Evolutionary conservation across 306 rosid genomes (phyloP).

Genomic region (Parietaria judaica): DNA sequence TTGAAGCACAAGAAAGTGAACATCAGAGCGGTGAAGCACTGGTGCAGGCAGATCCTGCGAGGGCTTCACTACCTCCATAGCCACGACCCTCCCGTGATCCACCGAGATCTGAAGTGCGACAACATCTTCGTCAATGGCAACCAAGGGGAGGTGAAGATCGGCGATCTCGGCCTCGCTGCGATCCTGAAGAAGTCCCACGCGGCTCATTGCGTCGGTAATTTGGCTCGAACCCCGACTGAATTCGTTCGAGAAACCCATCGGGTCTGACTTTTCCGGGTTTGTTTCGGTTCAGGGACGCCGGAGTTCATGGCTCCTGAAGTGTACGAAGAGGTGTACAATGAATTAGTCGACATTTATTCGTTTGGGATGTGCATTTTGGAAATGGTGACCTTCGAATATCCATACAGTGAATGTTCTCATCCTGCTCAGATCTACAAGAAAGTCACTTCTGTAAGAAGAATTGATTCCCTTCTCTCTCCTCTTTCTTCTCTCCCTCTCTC

Average conservation of each 20-base stretch:
- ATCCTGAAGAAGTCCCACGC: conserved; percentile 81
- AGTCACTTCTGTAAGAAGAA: conserved; percentile 92
- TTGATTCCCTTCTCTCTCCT: conserved; percentile 20
- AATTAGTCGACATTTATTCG: conserved; percentile 89
- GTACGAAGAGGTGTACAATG: conserved; percentile 83
- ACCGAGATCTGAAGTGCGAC: conserved; percentile 97
- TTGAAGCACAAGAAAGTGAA: conserved; percentile 74
- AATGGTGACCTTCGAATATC: conserved; percentile 93
- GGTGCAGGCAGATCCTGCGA: conserved; percentile 91
- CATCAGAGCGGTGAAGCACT: conserved; percentile 80
- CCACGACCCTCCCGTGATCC: conserved; percentile 90
- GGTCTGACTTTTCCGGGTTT: background rate
- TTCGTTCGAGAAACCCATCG: no score
- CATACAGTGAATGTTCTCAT: conserved; percentile 90
- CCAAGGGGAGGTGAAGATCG: conserved; percentile 95
- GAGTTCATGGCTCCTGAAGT: conserved; percentile 99
- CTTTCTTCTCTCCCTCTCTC: conserved; percentile 6
- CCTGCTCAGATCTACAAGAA: conserved; percentile 96
- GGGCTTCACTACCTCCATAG: conserved; percentile 89
- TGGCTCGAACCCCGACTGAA: conserved; percentile 4
- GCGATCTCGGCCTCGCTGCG: conserved; percentile 94
- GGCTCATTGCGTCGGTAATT: conserved; percentile 81
- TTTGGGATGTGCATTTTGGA: conserved; percentile 96
- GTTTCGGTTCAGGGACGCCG: conserved; percentile 57
- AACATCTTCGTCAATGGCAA: conserved; percentile 90